phyloP scores from a whole-genome alignment of 2,329 filamentous ascomycete species.

The Tetracladium maxilliforme region DNA sequence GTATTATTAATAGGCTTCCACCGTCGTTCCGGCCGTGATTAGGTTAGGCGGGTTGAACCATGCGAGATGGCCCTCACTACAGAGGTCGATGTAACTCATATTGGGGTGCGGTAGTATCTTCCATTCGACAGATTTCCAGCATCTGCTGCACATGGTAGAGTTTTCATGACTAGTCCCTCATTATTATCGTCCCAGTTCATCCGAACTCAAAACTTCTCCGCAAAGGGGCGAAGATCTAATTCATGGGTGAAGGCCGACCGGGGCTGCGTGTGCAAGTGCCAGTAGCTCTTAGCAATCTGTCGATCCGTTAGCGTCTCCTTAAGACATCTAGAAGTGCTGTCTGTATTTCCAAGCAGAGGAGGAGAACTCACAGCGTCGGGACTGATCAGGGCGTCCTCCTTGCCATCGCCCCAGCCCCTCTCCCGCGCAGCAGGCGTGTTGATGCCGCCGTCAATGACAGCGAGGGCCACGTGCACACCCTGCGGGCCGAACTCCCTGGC shows the following conservation, averaged over 20 bases:
- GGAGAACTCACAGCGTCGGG: constrained; percentile 50
- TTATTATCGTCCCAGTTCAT: background rate
- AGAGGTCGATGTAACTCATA: too few relatives aligned
- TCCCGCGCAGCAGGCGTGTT: constrained; percentile 60
- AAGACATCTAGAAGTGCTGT: background rate
- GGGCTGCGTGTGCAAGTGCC: constrained; percentile 70
- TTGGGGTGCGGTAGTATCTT: too few relatives aligned
- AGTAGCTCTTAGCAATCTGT: constrained; percentile 77
- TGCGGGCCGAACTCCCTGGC: constrained; percentile 74
- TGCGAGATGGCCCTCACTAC: too few relatives aligned
- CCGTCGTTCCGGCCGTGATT: too few relatives aligned
- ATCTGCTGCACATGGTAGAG: too few relatives aligned
- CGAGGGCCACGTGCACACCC: constrained; percentile 72
- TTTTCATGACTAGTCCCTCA: too few relatives aligned
- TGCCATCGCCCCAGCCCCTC: constrained; percentile 24
- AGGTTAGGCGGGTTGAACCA: too few relatives aligned
- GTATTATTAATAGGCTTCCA: too few relatives aligned
- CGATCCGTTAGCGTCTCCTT: constrained; percentile 5
- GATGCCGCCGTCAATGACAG: constrained; percentile 74
- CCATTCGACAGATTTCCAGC: too few relatives aligned
- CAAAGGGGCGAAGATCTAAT: constrained; percentile 63
- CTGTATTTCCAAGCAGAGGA: constrained; percentile 2
- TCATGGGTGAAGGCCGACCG: constrained; percentile 70
- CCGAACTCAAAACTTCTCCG: constrained; percentile 49
- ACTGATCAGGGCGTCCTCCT: constrained; percentile 48